A percentile compares a stretch with the other conserved stretches of the same genome.
These are phyloP conservation scores for Sisymbrium irio DNA, from an alignment of 345 rosid genomes.

Conservation along the genomic window DNA sequence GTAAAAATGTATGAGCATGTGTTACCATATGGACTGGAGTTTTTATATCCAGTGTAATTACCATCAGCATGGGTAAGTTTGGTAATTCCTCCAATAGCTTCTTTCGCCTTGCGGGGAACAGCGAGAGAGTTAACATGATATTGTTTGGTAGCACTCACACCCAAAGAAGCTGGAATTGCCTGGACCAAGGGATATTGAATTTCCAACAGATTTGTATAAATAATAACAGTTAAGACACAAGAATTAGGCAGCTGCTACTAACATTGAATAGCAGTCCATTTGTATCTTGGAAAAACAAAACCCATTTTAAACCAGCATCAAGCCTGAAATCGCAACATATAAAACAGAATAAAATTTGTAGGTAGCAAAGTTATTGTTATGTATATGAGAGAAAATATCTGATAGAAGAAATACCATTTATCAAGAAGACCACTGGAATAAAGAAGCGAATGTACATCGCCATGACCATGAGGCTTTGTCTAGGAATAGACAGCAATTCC, in stretches of 20 bases:
- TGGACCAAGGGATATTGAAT: constrained; percentile 27
- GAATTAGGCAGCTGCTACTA: constrained; percentile 17
- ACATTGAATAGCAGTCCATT: constrained; percentile 99
- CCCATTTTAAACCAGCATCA: constrained; percentile 77
- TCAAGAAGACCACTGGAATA: constrained; percentile 81
- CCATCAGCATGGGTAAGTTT: constrained; percentile 89
- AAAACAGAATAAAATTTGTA: not conserved
- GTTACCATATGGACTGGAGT: not conserved
- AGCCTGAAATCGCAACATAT: constrained; percentile 49
- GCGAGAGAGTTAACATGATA: constrained; percentile 98
- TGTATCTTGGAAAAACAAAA: constrained; percentile 95
- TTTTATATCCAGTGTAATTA: constrained; percentile 22
- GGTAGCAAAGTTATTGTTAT: not conserved
- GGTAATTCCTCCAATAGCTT: constrained; percentile 97
- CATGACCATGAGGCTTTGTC: constrained; percentile 99
- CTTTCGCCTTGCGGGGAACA: constrained; percentile 97
- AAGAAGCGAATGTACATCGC: constrained; percentile 92
- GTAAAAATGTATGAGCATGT: not conserved
- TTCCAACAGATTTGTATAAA: constrained; percentile 7
- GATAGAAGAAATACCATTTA: constrained; percentile 48
- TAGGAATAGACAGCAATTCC: constrained; percentile 33
- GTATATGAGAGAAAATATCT: not conserved
- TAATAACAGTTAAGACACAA: not conserved
- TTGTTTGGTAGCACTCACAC: constrained; percentile 80
- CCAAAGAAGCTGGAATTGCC: constrained; percentile 95